Conservation (phyloP, 2,329 filamentous ascomycete species). For the Monilinia laxa region DNA sequence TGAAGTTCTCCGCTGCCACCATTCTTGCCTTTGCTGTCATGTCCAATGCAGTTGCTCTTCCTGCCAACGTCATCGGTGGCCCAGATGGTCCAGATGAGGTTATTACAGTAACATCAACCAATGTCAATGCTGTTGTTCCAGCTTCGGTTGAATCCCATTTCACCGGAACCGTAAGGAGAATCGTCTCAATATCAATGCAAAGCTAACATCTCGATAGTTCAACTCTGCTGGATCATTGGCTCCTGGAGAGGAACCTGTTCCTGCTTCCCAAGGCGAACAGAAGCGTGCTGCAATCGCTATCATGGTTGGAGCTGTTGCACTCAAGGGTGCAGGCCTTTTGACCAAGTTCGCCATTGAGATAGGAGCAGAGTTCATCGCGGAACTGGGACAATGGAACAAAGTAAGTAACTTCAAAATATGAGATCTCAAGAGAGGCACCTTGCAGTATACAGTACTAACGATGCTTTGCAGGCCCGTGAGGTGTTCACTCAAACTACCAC, state of each 20-base stretch:
- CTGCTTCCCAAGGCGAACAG: background rate
- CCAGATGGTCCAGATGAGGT: background rate
- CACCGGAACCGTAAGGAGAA: background rate
- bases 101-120: too few relatives aligned
- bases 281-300: background rate
- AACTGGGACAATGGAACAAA: background rate
- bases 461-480: background rate
- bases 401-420: background rate
- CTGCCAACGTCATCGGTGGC: background rate
- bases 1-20: background rate
- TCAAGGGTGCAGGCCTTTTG: background rate
- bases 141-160: background rate
- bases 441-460: background rate
- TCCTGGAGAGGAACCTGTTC: background rate
- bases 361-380: fast-evolving
- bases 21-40: background rate
- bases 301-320: background rate
- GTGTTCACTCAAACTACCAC: background rate
- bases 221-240: background rate
- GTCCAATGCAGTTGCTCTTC: background rate
- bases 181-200: background rate
- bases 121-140: background rate
- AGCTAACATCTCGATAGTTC: background rate
- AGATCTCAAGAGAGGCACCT: too few relatives aligned
- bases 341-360: background rate